A percentile compares a stretch with the other conserved stretches of the same genome.
Evolutionary conservation across 2,329 filamentous ascomycete genomes (phyloP).

Genomic region (Aspergillus calidoustus): DNA sequence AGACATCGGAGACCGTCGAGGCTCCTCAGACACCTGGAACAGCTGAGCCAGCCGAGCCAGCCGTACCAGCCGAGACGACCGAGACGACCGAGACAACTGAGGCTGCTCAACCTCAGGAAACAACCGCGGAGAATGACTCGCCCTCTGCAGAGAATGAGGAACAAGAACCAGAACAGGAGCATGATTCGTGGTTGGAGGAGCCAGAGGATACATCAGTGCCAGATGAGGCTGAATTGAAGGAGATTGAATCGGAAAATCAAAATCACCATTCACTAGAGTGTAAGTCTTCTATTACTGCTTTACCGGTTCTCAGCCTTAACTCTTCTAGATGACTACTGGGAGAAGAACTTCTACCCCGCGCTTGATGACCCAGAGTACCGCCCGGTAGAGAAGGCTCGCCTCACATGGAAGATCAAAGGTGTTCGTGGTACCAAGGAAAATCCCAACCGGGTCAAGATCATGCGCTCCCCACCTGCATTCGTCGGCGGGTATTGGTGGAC

Average conservation of each 20-base stretch:
- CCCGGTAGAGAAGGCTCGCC: conserved; percentile 57
- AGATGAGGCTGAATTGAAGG: conserved; percentile 62
- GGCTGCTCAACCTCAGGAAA: conserved; percentile 9
- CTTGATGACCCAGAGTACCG: conserved; percentile 63
- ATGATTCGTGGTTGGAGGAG: conserved; percentile 58
- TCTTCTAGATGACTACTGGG: conserved; percentile 58
- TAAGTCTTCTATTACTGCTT: conserved; percentile 30
- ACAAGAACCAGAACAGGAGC: conserved; percentile 33
- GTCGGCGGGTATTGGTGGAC: conserved; percentile 67
- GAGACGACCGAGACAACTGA: conserved; percentile 15
- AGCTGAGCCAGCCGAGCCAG: not conserved
- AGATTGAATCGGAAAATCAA: conserved; percentile 54
- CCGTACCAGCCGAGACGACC: not conserved
- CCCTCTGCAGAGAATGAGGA: conserved; percentile 21
- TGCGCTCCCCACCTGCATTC: conserved; percentile 60
- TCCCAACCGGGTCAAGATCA: conserved; percentile 62
- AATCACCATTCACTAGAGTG: conserved; percentile 61
- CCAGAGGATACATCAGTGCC: conserved; percentile 61
- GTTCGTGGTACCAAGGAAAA: conserved; percentile 65
- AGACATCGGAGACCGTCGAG: conserved; percentile 14
- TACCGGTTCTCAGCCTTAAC: conserved; percentile 5
- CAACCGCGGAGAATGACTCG: conserved; percentile 20
- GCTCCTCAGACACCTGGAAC: not conserved
- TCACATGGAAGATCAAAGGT: conserved; percentile 63
- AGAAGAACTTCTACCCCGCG: conserved; percentile 59